phyloP scores from a whole-genome alignment of 306 rosid genomes.

The Inga leiocalycina region DNA sequence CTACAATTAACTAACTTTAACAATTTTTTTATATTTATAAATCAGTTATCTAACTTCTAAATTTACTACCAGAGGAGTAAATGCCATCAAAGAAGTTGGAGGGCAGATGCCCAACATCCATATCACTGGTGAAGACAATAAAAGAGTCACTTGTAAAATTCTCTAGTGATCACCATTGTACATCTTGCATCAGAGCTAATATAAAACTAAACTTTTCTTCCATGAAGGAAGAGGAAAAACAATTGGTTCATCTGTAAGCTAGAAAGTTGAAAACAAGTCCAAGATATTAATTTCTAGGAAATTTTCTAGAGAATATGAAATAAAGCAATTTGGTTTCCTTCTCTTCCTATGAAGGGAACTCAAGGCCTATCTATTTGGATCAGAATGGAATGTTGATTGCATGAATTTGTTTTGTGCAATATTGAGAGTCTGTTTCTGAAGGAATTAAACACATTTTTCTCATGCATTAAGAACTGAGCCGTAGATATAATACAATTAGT shows the following conservation, averaged over 20 bases:
- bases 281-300: not conserved
- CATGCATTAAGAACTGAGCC: not conserved
- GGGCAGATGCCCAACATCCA: too few relatives aligned
- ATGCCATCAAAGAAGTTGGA: not conserved
- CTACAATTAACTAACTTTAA: too few relatives aligned
- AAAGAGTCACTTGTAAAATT: too few relatives aligned
- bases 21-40: too few relatives aligned
- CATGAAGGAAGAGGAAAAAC: not conserved
- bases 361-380: not conserved
- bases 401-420: not conserved
- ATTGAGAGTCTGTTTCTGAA: not conserved
- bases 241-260: not conserved
- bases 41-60: too few relatives aligned
- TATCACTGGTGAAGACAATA: too few relatives aligned
- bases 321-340: not conserved
- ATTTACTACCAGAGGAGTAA: too few relatives aligned
- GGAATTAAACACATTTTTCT: not conserved
- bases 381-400: not conserved
- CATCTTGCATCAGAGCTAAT: not conserved
- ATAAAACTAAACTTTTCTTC: not conserved
- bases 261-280: not conserved
- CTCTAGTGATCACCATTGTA: not conserved
- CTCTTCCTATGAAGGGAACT: not conserved
- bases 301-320: not conserved
- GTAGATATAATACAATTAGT: not conserved